These are phyloP conservation scores for Gamsiella multidivaricata DNA, from an alignment of 192 early-diverging fungal species.

Conservation along the genomic window DNA sequence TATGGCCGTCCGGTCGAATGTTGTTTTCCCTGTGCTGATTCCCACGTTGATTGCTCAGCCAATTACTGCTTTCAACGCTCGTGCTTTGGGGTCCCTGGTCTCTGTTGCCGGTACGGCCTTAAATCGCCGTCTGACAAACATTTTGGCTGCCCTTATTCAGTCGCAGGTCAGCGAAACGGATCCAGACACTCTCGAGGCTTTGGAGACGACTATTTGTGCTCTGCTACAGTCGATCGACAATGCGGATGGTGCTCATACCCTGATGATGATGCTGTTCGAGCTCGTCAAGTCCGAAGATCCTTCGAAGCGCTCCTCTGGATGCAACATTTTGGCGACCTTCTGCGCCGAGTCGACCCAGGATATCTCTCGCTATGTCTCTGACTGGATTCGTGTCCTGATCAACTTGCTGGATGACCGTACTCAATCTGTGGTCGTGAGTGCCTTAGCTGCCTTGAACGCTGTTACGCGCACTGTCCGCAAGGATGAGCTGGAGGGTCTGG, in stretches of 20 bases:
- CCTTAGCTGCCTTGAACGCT: constrained; percentile 85
- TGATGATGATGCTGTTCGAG: constrained; percentile 86
- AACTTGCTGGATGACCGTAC: constrained; percentile 73
- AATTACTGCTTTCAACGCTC: constrained; percentile 92
- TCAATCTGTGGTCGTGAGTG: constrained; percentile 70
- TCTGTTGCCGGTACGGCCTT: constrained; percentile 89
- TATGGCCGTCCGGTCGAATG: constrained; percentile 95
- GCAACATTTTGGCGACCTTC: constrained; percentile 72
- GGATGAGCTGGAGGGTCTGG: constrained; percentile 88
- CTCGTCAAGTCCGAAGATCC: constrained; percentile 69
- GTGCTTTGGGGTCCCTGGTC: constrained; percentile 87
- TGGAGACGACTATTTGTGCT: constrained; percentile 78
- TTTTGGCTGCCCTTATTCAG: constrained; percentile 85
- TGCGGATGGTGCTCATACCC: constrained; percentile 80
- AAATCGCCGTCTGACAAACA: constrained; percentile 82
- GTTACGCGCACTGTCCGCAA: constrained; percentile 86
- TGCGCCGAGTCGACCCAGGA: constrained; percentile 71
- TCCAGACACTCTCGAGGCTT: constrained; percentile 69
- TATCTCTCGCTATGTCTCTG: constrained; percentile 73
- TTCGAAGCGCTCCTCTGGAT: constrained; percentile 64
- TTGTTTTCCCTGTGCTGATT: constrained; percentile 98
- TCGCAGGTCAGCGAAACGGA: constrained; percentile 77
- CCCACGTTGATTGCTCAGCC: constrained; percentile 92
- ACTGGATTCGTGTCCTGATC: constrained; percentile 85
- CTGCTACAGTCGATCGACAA: constrained; percentile 82